These are phyloP conservation scores for Aphanomyces astaci DNA, from an alignment of 352 stramenopile genomes.

Conservation along the genomic window DNA sequence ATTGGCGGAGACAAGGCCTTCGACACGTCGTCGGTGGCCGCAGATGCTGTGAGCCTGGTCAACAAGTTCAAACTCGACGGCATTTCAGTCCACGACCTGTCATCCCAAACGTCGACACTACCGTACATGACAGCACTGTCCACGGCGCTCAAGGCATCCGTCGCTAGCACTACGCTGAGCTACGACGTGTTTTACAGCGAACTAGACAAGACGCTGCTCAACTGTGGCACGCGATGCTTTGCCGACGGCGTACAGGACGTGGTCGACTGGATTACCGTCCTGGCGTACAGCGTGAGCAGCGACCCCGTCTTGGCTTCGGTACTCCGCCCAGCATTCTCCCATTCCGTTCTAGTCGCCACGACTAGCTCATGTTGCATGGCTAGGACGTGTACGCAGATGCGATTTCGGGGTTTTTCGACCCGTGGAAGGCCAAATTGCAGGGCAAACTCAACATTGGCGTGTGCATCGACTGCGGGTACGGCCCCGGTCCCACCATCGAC, in stretches of 20 bases:
- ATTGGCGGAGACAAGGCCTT: neutral
- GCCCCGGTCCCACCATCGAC: neutral
- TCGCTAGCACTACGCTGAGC: neutral
- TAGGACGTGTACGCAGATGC: neutral
- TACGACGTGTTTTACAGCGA: slow-evolving; percentile 12
- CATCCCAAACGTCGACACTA: neutral
- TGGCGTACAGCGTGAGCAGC: neutral
- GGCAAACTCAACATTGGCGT: slow-evolving; percentile 2
- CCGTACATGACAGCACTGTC: slow-evolving; percentile 22
- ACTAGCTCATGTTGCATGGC: neutral
- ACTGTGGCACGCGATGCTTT: slow-evolving; percentile 14
- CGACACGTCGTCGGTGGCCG: neutral
- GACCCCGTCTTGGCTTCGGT: neutral
- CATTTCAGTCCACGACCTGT: slow-evolving; percentile 15
- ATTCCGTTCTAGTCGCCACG: too few relatives aligned
- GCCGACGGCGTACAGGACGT: neutral
- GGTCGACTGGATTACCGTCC: slow-evolving; percentile 20
- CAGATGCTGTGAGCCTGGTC: neutral
- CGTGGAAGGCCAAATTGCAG: neutral
- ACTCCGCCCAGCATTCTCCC: neutral
- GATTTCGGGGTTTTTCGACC: neutral
- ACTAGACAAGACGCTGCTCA: neutral
- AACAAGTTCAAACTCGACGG: slow-evolving; percentile 20
- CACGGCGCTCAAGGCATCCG: neutral
- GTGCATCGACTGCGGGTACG: slow-evolving; percentile 4